Conservation (phyloP, 2,329 filamentous ascomycete species). For the Fusarium nygamai region DNA sequence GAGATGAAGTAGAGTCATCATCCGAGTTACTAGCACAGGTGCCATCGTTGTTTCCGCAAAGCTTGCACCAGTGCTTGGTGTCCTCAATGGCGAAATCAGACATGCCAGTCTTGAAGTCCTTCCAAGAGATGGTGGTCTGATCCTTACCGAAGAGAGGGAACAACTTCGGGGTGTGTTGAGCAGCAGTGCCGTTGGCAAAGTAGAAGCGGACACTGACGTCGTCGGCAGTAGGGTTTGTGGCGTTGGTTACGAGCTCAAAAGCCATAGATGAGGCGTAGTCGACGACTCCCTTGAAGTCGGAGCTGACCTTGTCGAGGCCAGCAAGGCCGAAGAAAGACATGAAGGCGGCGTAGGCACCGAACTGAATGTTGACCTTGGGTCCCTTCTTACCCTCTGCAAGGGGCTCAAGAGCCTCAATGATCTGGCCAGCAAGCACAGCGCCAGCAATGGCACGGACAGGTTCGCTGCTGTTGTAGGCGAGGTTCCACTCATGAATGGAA, state of each 20-base stretch:
- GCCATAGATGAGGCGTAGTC: conserved; percentile 85
- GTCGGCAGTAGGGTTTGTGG: conserved; percentile 54
- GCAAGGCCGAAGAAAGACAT: conserved; percentile 71
- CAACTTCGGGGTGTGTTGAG: conserved; percentile 58
- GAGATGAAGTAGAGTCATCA: conserved; percentile 30
- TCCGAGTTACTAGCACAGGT: conserved; percentile 62
- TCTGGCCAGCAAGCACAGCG: conserved; percentile 65
- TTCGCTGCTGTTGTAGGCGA: conserved; percentile 83
- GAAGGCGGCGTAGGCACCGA: conserved; percentile 70
- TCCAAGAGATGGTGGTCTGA: conserved; percentile 70
- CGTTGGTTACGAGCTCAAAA: conserved; percentile 76
- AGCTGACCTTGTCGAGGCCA: conserved; percentile 59
- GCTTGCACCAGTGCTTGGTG: conserved; percentile 75
- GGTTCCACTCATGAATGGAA: conserved; percentile 81
- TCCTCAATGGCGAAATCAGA: conserved; percentile 72
- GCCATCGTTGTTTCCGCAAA: conserved; percentile 78
- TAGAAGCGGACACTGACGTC: conserved; percentile 69
- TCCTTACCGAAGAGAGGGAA: conserved; percentile 70
- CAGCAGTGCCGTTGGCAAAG: conserved; percentile 68
- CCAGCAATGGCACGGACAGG: conserved; percentile 68
- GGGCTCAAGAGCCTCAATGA: conserved; percentile 62
- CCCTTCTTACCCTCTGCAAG: conserved; percentile 55
- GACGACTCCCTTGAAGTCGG: conserved; percentile 79
- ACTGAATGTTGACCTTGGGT: conserved; percentile 62
- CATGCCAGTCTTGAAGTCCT: conserved; percentile 72